These are phyloP conservation scores for Acacia acuminata DNA, from an alignment of 306 rosid species.

Conservation along the genomic window DNA sequence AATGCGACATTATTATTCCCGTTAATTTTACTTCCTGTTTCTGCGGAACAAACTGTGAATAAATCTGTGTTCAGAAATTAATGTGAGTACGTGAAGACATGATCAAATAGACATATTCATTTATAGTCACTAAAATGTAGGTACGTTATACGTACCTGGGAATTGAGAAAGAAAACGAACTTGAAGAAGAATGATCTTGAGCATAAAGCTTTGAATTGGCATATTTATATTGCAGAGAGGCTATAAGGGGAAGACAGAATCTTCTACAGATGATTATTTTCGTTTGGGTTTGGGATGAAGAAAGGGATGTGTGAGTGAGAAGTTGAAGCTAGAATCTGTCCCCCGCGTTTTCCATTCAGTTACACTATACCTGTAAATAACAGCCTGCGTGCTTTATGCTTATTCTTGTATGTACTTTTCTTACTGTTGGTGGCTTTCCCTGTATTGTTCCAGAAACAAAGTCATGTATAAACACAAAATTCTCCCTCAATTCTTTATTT, in stretches of 20 bases:
- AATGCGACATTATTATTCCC: conserved; percentile 40
- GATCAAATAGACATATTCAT: neutral
- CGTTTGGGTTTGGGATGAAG: conserved; percentile 37
- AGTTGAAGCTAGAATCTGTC: conserved; percentile 52
- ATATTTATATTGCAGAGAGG: conserved; percentile 19
- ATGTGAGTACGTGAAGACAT: neutral
- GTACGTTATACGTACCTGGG: neutral
- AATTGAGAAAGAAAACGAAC: neutral
- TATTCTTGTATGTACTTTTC: neutral
- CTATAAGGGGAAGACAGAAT: neutral
- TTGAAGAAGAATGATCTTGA: neutral
- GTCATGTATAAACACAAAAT: too few relatives aligned
- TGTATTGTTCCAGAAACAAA: neutral
- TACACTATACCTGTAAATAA: neutral
- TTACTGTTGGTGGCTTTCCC: neutral
- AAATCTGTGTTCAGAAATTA: neutral
- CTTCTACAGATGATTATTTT: neutral
- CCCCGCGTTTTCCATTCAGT: conserved; percentile 48
- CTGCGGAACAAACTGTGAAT: neutral
- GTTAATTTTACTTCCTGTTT: neutral
- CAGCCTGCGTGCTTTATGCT: neutral
- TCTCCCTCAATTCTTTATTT: too few relatives aligned
- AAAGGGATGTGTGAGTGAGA: conserved; percentile 47
- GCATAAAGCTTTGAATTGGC: neutral
- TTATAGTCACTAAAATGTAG: neutral